Evolutionary conservation across 371 early-diverging fungal genomes (phyloP).

Genomic region (Parasitella parasitica): DNA sequence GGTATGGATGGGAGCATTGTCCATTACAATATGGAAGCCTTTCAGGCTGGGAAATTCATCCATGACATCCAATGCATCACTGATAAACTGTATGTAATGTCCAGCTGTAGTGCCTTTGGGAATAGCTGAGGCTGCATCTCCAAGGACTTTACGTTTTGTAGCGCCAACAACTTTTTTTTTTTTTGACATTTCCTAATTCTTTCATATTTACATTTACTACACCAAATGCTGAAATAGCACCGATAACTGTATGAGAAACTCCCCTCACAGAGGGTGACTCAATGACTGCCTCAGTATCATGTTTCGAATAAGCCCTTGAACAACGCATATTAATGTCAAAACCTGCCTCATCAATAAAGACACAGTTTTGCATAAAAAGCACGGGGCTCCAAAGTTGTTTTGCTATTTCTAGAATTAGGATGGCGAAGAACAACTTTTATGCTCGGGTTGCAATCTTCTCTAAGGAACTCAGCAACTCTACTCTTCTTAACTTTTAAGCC

Average conservation of each 20-base stretch:
- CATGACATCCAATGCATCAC: conserved; percentile 15
- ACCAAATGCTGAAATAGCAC: no score
- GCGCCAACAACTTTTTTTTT: no score
- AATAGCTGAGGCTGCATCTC: neutral
- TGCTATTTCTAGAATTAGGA: neutral
- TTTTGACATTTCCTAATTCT: no score
- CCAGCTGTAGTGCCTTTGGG: conserved; percentile 2
- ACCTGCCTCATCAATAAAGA: no score
- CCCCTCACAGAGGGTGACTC: no score
- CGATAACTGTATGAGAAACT: no score
- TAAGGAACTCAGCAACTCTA: conserved; percentile 15
- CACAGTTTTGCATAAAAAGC: no score
- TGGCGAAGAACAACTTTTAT: conserved; percentile 2
- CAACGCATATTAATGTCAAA: no score
- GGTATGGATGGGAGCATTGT: conserved; percentile 7
- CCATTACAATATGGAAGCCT: conserved; percentile 7
- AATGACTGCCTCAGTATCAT: no score
- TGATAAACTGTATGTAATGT: conserved; percentile 8
- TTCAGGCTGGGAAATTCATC: conserved; percentile 11
- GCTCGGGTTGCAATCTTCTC: conserved; percentile 11
- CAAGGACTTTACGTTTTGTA: no score
- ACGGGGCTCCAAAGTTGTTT: neutral
- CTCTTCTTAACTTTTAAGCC: conserved; percentile 13
- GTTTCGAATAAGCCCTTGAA: no score
- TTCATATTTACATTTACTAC: no score